These are phyloP conservation scores for Stephania yunnanensis DNA, from an alignment of 164 flowering plant genomes.

Conservation along the genomic window DNA sequence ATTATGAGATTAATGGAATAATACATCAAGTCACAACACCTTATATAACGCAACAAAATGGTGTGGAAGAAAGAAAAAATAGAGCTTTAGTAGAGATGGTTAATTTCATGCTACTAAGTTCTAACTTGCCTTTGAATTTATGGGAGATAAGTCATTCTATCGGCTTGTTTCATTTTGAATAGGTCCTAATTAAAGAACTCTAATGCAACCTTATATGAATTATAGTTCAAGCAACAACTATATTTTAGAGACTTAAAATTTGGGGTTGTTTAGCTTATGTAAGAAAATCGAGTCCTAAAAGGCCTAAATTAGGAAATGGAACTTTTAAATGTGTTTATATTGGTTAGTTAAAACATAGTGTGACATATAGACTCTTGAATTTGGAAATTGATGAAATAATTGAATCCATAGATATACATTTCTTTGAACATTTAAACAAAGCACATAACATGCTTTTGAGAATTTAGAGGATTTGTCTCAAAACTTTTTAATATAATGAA, in stretches of 20 bases:
- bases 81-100: slow-evolving; percentile 4
- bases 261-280: slow-evolving; percentile 12
- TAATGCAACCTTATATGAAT: not conserved
- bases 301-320: slow-evolving; percentile 7
- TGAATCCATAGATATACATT: not conserved
- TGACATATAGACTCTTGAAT: slow-evolving; percentile 3
- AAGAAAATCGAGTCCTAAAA: slow-evolving; percentile 3
- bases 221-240: not conserved
- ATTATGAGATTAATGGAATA: slow-evolving; percentile 7
- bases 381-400: not conserved
- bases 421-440: not conserved
- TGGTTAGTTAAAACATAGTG: not conserved
- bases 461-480: no score
- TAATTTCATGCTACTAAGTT: not conserved
- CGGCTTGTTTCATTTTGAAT: slow-evolving; percentile 6
- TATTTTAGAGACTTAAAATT: not conserved
- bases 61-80: not conserved
- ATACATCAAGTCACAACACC: slow-evolving; percentile 2
- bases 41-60: slow-evolving; percentile 12
- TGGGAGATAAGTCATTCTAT: slow-evolving; percentile 14
- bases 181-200: slow-evolving; percentile 1
- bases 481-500: no score
- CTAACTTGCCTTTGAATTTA: not conserved
- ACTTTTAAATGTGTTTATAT: slow-evolving; percentile 4
- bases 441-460: not conserved